Evolutionary conservation across 768 basidiomycete species (phyloP), one percentile per base, ranked within the genome.

Genomic region (Suillus tomentosus): DNA sequence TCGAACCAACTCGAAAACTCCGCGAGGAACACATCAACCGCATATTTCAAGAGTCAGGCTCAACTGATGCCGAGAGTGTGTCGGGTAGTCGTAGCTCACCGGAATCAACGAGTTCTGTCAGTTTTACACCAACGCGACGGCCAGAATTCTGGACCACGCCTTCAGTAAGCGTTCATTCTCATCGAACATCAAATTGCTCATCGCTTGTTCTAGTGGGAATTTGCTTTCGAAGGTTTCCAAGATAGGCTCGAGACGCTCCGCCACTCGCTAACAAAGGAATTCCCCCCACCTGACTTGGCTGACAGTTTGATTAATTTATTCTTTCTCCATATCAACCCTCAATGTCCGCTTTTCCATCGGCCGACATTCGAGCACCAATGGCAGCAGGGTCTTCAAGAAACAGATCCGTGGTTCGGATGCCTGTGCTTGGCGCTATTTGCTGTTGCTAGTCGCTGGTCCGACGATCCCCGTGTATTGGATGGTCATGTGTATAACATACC

Each of bases 261-360:
- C 55, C 66, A 71, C 51, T 73, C 80, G 64, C 68, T 83, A 17
- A 66, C 72, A 48, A 74, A 78, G n/a, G 65, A 72, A 70, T 88
- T 91, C 56, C 94, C 93, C 45, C 85, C 91, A 0, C 70, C 75
- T 17, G 87, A 89, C 64, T 83, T 94, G 19, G 83, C 83, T 9
- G 70, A 75, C 36, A 72, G 68, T 19, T 80, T 97, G 37, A 84
- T 95, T 67, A 77, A 85, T 45, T 77, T 88, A 36, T 95, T 86
- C 72, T 96, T 96, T 68, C 67, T 76, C 3, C 79, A 87, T 64
- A 74, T 81, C 58, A 90, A 94, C 69, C 69, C 72, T 36, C 78
- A 84, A 42, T 80, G 86, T 62, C 91, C 92, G 9, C 75, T 95
- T 22, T 78, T 95, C 36, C 91, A 94, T 70, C 82, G 82, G 24